Percentiles rank a stretch among this genome's conserved stretches.
Conservation (phyloP, 2,329 filamentous ascomycete genomes). For the Phyllosticta citribraziliensis region DNA sequence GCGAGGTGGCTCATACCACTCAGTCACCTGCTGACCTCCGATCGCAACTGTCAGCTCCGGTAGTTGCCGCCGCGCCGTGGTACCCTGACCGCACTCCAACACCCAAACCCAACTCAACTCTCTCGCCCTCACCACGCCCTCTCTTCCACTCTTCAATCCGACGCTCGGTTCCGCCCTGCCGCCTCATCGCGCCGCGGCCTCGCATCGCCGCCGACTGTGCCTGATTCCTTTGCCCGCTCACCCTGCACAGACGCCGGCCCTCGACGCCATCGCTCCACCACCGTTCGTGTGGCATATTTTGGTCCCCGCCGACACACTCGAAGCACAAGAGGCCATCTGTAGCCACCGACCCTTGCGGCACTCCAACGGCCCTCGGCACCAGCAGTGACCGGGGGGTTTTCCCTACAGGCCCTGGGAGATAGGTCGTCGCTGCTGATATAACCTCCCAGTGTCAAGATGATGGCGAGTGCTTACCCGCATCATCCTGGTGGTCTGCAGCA, state of each 20-base stretch:
- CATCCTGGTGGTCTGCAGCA: conserved; percentile 64
- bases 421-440: conserved; percentile 3
- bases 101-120: not conserved
- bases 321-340: not conserved
- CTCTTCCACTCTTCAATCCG: not conserved
- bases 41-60: conserved; percentile 18
- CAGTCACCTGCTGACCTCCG: conserved; percentile 11
- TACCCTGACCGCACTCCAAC: conserved; percentile 6
- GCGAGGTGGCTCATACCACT: conserved; percentile 5
- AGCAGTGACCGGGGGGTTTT: conserved; percentile 1
- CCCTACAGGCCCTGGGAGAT: conserved; percentile 2
- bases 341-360: not conserved
- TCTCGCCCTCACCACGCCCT: conserved; percentile 1
- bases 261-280: conserved; percentile 8
- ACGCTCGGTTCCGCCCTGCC: not conserved
- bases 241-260: conserved; percentile 4
- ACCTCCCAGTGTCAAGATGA: conserved; percentile 44
- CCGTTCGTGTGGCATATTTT: not conserved
- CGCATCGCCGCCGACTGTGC: conserved; percentile 1
- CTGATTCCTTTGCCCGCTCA: conserved; percentile 1
- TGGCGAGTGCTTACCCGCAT: conserved; percentile 57
- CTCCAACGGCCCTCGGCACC: not conserved
- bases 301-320: not conserved
- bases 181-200: not conserved
- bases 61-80: conserved; percentile 17